Evolutionary conservation across 768 basidiomycete species (phyloP).

Genomic region (Pisolithus albus): DNA sequence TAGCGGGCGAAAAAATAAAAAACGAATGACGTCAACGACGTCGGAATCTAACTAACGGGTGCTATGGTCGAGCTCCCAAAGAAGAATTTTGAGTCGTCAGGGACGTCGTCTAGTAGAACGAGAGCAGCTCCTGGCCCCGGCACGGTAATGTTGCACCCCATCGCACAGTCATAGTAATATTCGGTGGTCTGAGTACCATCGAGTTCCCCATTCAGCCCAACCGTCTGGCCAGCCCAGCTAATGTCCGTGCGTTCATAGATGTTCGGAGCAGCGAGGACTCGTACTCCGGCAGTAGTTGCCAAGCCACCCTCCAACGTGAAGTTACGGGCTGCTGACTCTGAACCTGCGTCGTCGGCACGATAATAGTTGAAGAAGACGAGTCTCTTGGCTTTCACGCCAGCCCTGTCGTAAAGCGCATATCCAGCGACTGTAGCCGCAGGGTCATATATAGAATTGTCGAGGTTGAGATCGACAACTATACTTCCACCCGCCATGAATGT

Average conservation of each 20-base stretch:
- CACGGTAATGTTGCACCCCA: constrained; percentile 25
- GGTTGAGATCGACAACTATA: constrained; percentile 29
- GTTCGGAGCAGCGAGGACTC: constrained; percentile 24
- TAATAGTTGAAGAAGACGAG: constrained; percentile 30
- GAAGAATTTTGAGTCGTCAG: constrained; percentile 1
- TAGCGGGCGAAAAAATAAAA: background rate
- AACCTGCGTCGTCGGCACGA: constrained; percentile 5
- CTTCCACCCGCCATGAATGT: constrained; percentile 21
- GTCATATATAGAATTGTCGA: constrained; percentile 25
- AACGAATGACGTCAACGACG: background rate
- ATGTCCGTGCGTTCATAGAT: constrained; percentile 26
- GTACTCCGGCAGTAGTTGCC: constrained; percentile 15
- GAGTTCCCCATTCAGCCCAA: constrained; percentile 25
- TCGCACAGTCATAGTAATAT: constrained; percentile 16
- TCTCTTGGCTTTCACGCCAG: constrained; percentile 10
- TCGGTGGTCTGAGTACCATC: constrained; percentile 23
- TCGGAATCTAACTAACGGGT: background rate
- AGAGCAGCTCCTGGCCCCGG: constrained; percentile 32
- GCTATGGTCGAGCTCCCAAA: constrained; percentile 7
- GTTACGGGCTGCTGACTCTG: constrained; percentile 9
- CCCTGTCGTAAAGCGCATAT: constrained; percentile 26
- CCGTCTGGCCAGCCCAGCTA: constrained; percentile 32
- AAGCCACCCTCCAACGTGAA: constrained; percentile 15
- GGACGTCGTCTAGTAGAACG: constrained; percentile 15
- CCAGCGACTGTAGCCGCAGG: constrained; percentile 23